Percentiles rank a stretch among this genome's conserved stretches.
Conservation (phyloP, 108 stramenopile genomes). For the Skeletonema costatum region DNA sequence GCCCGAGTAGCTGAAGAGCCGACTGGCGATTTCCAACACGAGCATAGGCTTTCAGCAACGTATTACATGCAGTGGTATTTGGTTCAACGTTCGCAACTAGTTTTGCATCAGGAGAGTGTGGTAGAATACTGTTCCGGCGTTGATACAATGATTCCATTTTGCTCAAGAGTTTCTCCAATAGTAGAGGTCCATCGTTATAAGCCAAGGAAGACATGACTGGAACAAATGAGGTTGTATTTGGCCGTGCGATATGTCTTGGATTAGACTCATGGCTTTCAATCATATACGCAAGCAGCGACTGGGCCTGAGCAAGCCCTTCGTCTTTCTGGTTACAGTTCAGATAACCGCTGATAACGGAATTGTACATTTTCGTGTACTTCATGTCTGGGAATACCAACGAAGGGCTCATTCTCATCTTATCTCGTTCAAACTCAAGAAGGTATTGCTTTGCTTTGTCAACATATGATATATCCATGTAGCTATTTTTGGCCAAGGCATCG, state of each 20-base stretch:
- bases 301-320: constrained; percentile 15
- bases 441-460: constrained; percentile 33
- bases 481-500: constrained; percentile 19
- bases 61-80: constrained; percentile 34
- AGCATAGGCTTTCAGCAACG: constrained; percentile 32
- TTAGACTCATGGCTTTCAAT: constrained; percentile 31
- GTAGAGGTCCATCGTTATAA: constrained; percentile 6
- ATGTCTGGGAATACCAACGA: constrained; percentile 12
- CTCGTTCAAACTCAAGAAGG: constrained; percentile 33
- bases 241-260: constrained; percentile 38
- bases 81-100: constrained; percentile 36
- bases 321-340: constrained; percentile 18
- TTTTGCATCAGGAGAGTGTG: constrained; percentile 12
- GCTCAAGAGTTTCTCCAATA: constrained; percentile 23
- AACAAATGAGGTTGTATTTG: constrained; percentile 40
- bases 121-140: constrained; percentile 7
- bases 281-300: constrained; percentile 31
- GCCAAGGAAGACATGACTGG: constrained; percentile 40
- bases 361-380: constrained; percentile 45
- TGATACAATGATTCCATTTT: constrained; percentile 38
- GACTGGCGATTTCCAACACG: constrained; percentile 24
- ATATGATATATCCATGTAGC: constrained; percentile 15
- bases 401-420: constrained; percentile 21
- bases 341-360: constrained; percentile 37
- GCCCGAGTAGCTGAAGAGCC: constrained; percentile 22